These are phyloP conservation scores for Flaveria trinervia DNA, from an alignment of 129 eudicot species.

Conservation along the genomic window DNA sequence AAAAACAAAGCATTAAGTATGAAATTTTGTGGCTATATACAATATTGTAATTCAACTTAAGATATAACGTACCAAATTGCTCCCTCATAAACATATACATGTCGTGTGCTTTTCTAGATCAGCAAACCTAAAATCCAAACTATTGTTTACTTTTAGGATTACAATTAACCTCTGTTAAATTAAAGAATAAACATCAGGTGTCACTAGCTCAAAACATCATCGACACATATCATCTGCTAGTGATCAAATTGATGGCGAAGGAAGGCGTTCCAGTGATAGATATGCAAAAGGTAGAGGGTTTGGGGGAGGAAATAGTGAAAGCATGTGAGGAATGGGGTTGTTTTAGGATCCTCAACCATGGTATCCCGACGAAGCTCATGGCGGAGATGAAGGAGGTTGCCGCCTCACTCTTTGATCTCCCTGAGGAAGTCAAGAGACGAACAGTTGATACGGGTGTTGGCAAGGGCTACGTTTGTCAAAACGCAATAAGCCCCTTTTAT, in stretches of 20 bases:
- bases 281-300: slow-evolving; percentile 35
- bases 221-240: neutral
- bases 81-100: too few relatives aligned
- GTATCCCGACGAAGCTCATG: slow-evolving; percentile 42
- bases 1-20: neutral
- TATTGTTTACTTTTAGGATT: too few relatives aligned
- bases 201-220: too few relatives aligned
- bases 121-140: too few relatives aligned
- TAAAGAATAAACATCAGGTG: too few relatives aligned
- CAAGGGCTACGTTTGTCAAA: slow-evolving; percentile 49
- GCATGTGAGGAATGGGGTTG: slow-evolving; percentile 59
- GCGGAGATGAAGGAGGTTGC: slow-evolving; percentile 50
- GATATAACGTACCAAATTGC: neutral
- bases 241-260: neutral
- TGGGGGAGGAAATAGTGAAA: slow-evolving; percentile 31
- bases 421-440: slow-evolving; percentile 43
- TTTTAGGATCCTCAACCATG: slow-evolving; percentile 57
- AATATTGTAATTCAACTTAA: neutral
- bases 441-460: slow-evolving; percentile 38
- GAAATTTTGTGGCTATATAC: neutral
- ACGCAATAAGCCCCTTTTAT: neutral
- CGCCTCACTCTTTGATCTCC: slow-evolving; percentile 46
- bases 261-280: slow-evolving; percentile 43
- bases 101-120: too few relatives aligned
- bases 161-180: too few relatives aligned